Evolutionary conservation across 352 stramenopile species (phyloP).

Genomic region (Globisporangium spiculum): DNA sequence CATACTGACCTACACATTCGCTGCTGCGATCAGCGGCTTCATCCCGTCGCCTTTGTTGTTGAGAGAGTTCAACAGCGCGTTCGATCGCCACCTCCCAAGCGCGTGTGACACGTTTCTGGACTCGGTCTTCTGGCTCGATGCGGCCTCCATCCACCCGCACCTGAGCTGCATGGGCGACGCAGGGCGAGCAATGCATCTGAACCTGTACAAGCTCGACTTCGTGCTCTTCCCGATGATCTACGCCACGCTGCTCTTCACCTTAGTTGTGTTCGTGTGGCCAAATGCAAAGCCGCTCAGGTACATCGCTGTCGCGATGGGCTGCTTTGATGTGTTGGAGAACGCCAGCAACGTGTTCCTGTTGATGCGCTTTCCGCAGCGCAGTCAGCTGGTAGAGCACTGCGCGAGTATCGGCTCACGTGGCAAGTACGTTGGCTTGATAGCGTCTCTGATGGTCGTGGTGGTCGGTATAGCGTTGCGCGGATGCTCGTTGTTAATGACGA

Average conservation of each 20-base stretch:
- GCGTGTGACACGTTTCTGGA: slow-evolving; percentile 27
- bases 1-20: slow-evolving; percentile 9
- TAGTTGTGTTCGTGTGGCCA: slow-evolving; percentile 19
- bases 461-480: background rate
- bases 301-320: slow-evolving; percentile 9
- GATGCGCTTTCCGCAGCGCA: slow-evolving; percentile 11
- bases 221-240: slow-evolving; percentile 33
- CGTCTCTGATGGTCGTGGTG: background rate
- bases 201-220: slow-evolving; percentile 28
- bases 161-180: slow-evolving; percentile 25
- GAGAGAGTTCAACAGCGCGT: slow-evolving; percentile 10
- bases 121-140: slow-evolving; percentile 11
- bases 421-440: slow-evolving; percentile 1
- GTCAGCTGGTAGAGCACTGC: background rate
- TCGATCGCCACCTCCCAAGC: slow-evolving; percentile 17
- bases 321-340: slow-evolving; percentile 19
- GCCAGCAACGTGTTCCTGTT: slow-evolving; percentile 16
- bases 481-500: background rate
- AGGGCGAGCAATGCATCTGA: slow-evolving; percentile 23
- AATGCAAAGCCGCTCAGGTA: background rate
- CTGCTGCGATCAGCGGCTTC: slow-evolving; percentile 20
- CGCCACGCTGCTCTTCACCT: slow-evolving; percentile 14
- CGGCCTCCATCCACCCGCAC: slow-evolving; percentile 22
- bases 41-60: slow-evolving; percentile 25
- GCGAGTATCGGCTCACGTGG: slow-evolving; percentile 9